phyloP scores from a whole-genome alignment of 2,329 filamentous ascomycete species.

The Aspergillus jensenii region DNA sequence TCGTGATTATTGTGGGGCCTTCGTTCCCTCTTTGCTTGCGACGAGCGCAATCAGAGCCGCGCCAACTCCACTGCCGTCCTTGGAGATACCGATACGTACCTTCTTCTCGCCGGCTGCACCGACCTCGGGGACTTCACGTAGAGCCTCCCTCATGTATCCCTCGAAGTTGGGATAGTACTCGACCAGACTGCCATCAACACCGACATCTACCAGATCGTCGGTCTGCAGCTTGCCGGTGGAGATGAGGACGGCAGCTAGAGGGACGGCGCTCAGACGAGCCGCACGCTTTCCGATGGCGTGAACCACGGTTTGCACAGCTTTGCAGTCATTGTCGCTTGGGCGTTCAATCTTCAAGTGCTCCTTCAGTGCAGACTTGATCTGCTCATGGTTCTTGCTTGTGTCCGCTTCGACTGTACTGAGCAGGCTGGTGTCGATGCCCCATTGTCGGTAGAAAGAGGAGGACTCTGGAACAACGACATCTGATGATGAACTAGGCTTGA shows the following conservation, averaged over 20 bases:
- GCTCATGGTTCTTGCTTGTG: constrained; percentile 67
- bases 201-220: constrained; percentile 78
- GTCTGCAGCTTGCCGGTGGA: constrained; percentile 71
- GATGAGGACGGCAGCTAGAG: constrained; percentile 80
- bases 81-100: constrained; percentile 92
- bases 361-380: constrained; percentile 75
- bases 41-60: constrained; percentile 92
- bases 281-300: constrained; percentile 84
- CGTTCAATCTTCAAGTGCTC: constrained; percentile 73
- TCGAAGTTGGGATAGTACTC: constrained; percentile 96
- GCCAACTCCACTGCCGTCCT: constrained; percentile 94
- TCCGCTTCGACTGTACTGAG: constrained; percentile 85
- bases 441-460: constrained; percentile 71
- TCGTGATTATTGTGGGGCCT: constrained; percentile 6
- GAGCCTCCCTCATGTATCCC: constrained; percentile 79
- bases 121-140: constrained; percentile 74
- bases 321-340: constrained; percentile 77
- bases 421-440: constrained; percentile 89
- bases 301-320: constrained; percentile 80
- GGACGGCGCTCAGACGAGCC: constrained; percentile 82
- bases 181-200: constrained; percentile 90
- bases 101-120: constrained; percentile 76
- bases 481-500: constrained; percentile 72
- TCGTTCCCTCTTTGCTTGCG: constrained; percentile 54
- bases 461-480: constrained; percentile 67